phyloP scores from a whole-genome alignment of 2,329 filamentous ascomycete species.

The Trichophyton equinum region DNA sequence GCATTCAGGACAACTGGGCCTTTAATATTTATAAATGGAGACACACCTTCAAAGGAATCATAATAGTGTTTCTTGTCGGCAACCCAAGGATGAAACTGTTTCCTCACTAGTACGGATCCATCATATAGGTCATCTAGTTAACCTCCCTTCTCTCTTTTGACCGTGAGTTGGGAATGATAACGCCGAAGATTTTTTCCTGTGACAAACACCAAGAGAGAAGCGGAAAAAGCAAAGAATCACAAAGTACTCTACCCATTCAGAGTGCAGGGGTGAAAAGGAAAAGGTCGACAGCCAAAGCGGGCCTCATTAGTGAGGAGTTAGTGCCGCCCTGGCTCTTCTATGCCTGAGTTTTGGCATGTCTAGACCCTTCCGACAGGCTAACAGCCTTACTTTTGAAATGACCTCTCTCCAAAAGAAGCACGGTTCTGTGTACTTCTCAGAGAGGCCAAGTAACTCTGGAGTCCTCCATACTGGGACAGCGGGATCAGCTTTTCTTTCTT shows the following conservation, averaged over 20 bases:
- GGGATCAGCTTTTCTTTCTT: slow-evolving; percentile 4
- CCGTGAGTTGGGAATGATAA: not conserved
- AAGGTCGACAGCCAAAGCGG: not conserved
- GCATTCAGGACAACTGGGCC: not conserved
- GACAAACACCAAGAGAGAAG: not conserved
- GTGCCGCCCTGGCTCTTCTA: not conserved
- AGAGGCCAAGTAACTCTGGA: not conserved
- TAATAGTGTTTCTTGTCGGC: not conserved
- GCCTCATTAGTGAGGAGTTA: slow-evolving; percentile 1
- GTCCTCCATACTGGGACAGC: not conserved
- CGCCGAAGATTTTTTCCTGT: not conserved
- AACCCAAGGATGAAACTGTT: not conserved
- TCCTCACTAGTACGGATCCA: not conserved
- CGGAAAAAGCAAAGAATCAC: not conserved
- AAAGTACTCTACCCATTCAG: not conserved
- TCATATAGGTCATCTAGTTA: not conserved
- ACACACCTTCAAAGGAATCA: too few relatives aligned
- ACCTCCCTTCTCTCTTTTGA: not conserved
- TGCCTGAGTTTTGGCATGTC: slow-evolving; percentile 2
- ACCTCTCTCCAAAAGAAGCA: slow-evolving; percentile 2
- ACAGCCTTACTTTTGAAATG: slow-evolving; percentile 5
- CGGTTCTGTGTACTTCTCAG: not conserved
- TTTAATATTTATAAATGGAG: not conserved
- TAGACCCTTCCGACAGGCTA: slow-evolving; percentile 2
- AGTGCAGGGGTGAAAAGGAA: not conserved